phyloP scores from a whole-genome alignment of 176 grass and related monocot species.

The Phoenix dactylifera region DNA sequence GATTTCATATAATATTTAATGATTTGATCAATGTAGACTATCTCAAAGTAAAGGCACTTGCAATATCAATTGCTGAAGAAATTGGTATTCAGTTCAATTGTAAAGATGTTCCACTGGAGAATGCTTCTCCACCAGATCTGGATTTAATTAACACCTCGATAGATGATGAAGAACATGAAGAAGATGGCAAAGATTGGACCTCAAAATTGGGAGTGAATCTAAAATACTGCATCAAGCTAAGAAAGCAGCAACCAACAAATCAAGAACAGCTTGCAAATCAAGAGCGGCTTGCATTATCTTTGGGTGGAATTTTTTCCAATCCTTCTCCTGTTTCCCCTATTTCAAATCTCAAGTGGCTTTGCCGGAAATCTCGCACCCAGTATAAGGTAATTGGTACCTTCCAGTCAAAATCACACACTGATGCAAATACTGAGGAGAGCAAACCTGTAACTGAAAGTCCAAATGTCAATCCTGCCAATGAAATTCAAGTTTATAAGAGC shows the following conservation, averaged over 20 bases:
- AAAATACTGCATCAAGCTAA: slow-evolving; percentile 77
- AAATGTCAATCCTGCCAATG: slow-evolving; percentile 12
- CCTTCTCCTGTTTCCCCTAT: slow-evolving; percentile 36
- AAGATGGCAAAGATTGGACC: slow-evolving; percentile 89
- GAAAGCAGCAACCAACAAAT: slow-evolving; percentile 59
- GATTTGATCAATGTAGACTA: slow-evolving; percentile 56
- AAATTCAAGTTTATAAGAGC: neutral
- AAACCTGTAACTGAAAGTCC: slow-evolving; percentile 21
- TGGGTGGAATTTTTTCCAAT: slow-evolving; percentile 46
- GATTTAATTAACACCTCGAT: slow-evolving; percentile 84
- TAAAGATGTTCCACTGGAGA: slow-evolving; percentile 63
- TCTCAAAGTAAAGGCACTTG: slow-evolving; percentile 81
- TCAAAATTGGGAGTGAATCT: slow-evolving; percentile 80
- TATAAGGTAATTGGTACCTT: slow-evolving; percentile 53
- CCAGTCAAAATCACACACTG: slow-evolving; percentile 18
- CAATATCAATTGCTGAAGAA: slow-evolving; percentile 97
- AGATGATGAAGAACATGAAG: slow-evolving; percentile 75
- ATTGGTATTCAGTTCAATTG: slow-evolving; percentile 54
- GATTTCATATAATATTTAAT: too few species aligned
- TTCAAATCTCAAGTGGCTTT: slow-evolving; percentile 80
- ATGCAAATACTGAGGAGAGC: slow-evolving; percentile 22
- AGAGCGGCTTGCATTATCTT: slow-evolving; percentile 50
- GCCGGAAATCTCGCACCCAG: slow-evolving; percentile 62
- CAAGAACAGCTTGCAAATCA: slow-evolving; percentile 51
- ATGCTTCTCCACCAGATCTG: slow-evolving; percentile 64